phyloP scores from a whole-genome alignment of 2,329 filamentous ascomycete species.

The Cercospora beticola region DNA sequence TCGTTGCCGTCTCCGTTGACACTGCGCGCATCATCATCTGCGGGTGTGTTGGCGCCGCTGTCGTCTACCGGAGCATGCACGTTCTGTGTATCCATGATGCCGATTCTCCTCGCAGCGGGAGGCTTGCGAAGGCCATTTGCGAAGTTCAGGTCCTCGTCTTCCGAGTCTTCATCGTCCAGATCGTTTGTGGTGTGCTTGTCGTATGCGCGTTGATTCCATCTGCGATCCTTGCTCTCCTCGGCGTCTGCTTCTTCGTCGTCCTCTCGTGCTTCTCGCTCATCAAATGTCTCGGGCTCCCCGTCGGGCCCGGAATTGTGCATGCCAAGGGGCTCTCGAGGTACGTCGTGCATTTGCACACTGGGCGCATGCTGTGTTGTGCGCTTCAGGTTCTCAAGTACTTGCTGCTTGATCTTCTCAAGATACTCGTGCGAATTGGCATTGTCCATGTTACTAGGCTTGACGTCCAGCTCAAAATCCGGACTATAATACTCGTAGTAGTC shows the following conservation, averaged over 20 bases:
- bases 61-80: conserved; percentile 54
- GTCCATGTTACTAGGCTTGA: conserved; percentile 70
- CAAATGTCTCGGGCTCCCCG: conserved; percentile 50
- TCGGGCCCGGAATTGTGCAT: conserved; percentile 43
- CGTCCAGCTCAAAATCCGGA: conserved; percentile 68
- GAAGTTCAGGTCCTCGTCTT: conserved; percentile 78
- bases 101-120: conserved; percentile 50
- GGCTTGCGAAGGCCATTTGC: conserved; percentile 69
- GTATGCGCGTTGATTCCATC: conserved; percentile 77
- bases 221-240: conserved; percentile 79
- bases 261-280: conserved; percentile 63
- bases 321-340: conserved; percentile 57
- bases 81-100: conserved; percentile 63
- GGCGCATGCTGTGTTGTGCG: conserved; percentile 62
- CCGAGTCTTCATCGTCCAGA: conserved; percentile 75
- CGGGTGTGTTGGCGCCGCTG: conserved; percentile 49
- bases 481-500: conserved; percentile 88
- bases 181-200: conserved; percentile 70
- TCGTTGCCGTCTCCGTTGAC: conserved; percentile 33
- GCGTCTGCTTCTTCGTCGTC: conserved; percentile 77
- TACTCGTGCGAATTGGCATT: conserved; percentile 69
- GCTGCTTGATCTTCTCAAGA: conserved; percentile 64
- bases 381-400: conserved; percentile 66
- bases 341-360: conserved; percentile 64
- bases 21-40: conserved; percentile 34